Conservation (phyloP, 768 basidiomycete genomes). For the Podaxis rugospora region DNA sequence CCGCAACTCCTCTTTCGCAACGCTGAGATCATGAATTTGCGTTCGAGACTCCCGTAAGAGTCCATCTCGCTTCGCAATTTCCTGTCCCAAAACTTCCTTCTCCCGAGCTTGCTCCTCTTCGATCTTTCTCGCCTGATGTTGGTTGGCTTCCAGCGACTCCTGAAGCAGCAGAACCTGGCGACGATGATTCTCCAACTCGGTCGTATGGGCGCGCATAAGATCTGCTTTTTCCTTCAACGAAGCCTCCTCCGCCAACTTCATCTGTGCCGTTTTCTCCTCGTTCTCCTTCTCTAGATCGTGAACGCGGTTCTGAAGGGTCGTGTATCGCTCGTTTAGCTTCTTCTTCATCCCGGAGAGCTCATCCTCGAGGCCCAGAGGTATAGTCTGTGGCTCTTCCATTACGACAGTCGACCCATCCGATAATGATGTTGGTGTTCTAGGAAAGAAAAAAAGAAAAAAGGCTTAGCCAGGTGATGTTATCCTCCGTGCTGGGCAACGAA, state of each 20-base stretch:
- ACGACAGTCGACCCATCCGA: conserved; percentile 1
- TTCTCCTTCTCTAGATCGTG: not conserved
- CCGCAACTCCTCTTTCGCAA: not conserved
- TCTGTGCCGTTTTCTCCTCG: not conserved
- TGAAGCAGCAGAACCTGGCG: not conserved
- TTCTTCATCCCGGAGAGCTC: not conserved
- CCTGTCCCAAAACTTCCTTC: not conserved
- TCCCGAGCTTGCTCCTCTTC: not conserved
- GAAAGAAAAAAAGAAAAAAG: not conserved
- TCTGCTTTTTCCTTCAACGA: not conserved
- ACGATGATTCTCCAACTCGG: not conserved
- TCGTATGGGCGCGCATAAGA: not conserved
- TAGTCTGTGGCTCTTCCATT: not conserved
- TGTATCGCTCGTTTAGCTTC: not conserved
- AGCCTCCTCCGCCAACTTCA: not conserved
- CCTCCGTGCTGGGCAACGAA: not conserved
- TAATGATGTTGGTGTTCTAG: conserved; percentile 1
- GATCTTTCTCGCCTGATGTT: not conserved
- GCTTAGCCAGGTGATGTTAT: not conserved
- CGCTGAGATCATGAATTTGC: not conserved
- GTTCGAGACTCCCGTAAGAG: not conserved
- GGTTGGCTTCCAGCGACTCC: not conserved
- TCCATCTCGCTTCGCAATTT: not conserved
- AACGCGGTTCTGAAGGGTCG: not conserved
- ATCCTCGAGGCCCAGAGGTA: not conserved